Percentiles rank a stretch among this genome's conserved stretches.
Evolutionary conservation across 2,329 filamentous ascomycete genomes (phyloP).

Genomic region (Cucurbitaria berberidis): DNA sequence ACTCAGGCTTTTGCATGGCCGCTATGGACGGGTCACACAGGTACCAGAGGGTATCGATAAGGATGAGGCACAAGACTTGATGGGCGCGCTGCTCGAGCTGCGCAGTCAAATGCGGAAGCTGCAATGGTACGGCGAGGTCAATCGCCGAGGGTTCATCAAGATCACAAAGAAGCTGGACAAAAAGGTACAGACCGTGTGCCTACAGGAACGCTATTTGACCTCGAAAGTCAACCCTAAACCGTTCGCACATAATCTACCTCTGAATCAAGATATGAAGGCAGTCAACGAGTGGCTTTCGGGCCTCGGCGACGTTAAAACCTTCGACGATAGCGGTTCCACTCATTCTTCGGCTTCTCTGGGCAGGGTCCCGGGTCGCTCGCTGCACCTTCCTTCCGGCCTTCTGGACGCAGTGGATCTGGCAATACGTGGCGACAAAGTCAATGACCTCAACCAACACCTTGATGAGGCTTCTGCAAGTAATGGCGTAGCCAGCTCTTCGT

Average conservation of each 20-base stretch:
- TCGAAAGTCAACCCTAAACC: slow-evolving; percentile 88
- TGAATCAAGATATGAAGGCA: slow-evolving; percentile 64
- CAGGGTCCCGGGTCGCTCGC: slow-evolving; percentile 74
- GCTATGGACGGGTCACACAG: slow-evolving; percentile 78
- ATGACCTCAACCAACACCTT: slow-evolving; percentile 62
- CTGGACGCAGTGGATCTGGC: slow-evolving; percentile 76
- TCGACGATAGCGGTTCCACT: slow-evolving; percentile 75
- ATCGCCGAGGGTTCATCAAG: slow-evolving; percentile 92
- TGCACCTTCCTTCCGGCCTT: slow-evolving; percentile 71
- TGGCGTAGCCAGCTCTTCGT: slow-evolving; percentile 55
- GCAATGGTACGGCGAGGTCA: slow-evolving; percentile 98
- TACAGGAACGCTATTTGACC: slow-evolving; percentile 84
- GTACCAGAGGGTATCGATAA: slow-evolving; percentile 75
- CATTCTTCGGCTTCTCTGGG: slow-evolving; percentile 74
- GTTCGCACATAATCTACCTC: slow-evolving; percentile 77
- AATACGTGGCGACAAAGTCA: slow-evolving; percentile 71
- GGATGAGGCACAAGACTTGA: slow-evolving; percentile 89
- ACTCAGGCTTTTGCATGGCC: slow-evolving; percentile 83
- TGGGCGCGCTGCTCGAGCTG: slow-evolving; percentile 87
- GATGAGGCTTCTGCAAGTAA: slow-evolving; percentile 62
- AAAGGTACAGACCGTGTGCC: slow-evolving; percentile 76
- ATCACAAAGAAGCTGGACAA: slow-evolving; percentile 99
- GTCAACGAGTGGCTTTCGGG: slow-evolving; percentile 93
- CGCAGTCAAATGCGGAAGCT: slow-evolving; percentile 87
- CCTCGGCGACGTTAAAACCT: slow-evolving; percentile 76